Evolutionary conservation across 2,329 filamentous ascomycete genomes (phyloP).

Genomic region (Fusarium fujikuroi): DNA sequence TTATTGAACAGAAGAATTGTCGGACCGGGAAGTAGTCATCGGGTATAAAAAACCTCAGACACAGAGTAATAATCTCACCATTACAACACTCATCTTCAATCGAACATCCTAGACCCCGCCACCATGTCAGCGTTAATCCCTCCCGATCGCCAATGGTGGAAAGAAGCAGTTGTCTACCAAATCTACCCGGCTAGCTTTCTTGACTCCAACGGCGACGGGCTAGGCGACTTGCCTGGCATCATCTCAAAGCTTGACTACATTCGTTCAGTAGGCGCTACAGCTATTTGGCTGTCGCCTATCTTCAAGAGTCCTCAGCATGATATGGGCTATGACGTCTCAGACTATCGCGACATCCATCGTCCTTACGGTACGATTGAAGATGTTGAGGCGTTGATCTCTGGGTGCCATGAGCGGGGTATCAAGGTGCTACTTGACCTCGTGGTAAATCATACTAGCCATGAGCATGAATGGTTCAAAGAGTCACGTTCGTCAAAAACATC

Average conservation of each 20-base stretch:
- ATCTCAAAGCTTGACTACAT: constrained; percentile 45
- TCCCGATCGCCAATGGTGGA: constrained; percentile 35
- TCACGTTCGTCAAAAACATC: constrained; percentile 60
- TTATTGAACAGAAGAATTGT: neutral
- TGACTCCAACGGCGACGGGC: constrained; percentile 37
- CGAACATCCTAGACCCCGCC: neutral
- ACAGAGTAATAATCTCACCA: neutral
- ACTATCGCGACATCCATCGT: constrained; percentile 58
- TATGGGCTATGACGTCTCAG: constrained; percentile 73
- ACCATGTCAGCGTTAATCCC: constrained; percentile 3
- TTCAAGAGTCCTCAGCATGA: constrained; percentile 62
- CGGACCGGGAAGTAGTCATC: neutral
- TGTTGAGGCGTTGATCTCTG: constrained; percentile 69
- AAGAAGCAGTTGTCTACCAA: constrained; percentile 36
- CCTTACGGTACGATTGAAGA: constrained; percentile 74
- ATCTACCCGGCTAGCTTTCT: constrained; percentile 52
- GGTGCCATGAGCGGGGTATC: constrained; percentile 58
- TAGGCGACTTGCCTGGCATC: constrained; percentile 39
- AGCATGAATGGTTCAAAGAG: constrained; percentile 68
- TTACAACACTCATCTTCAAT: neutral
- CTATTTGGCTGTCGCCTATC: constrained; percentile 44
- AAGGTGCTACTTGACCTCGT: constrained; percentile 45
- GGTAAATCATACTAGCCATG: constrained; percentile 46
- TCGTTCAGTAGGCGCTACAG: constrained; percentile 33
- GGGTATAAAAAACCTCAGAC: neutral